These are phyloP conservation scores for Chrysoporthe austroafricana DNA, from an alignment of 2,329 filamentous ascomycete species.

Conservation along the genomic window DNA sequence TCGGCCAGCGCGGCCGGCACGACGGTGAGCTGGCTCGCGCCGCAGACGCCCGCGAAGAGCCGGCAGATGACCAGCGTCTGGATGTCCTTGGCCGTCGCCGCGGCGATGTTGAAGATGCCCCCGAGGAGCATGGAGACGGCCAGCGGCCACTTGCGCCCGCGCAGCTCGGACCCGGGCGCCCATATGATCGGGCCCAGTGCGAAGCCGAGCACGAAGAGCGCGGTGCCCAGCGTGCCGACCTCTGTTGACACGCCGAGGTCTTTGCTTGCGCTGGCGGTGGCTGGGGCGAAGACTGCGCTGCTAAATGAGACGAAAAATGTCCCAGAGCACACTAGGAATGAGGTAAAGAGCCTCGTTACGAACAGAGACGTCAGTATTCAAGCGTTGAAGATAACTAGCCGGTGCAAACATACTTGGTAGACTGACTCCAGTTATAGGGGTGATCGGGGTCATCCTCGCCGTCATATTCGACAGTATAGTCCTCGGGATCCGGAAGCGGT, in stretches of 20 bases:
- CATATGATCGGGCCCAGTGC: constrained; percentile 41
- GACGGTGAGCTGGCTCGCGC: constrained; percentile 24
- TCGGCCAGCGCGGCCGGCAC: constrained; percentile 23
- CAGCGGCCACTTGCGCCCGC: constrained; percentile 40
- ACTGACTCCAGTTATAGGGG: constrained; percentile 54
- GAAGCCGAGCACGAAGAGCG: constrained; percentile 44
- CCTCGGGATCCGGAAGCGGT: constrained; percentile 56
- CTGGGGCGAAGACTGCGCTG: constrained; percentile 30
- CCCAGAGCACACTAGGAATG: constrained; percentile 27
- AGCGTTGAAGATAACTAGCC: background rate
- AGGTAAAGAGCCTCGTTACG: constrained; percentile 21
- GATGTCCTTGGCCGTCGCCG: constrained; percentile 41
- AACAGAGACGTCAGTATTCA: background rate
- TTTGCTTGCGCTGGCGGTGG: constrained; percentile 13
- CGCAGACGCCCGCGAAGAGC: constrained; percentile 21
- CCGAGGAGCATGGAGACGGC: constrained; percentile 37
- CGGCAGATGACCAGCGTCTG: constrained; percentile 28
- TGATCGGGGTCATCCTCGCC: constrained; percentile 53
- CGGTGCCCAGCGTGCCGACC: constrained; percentile 41
- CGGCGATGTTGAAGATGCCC: constrained; percentile 41
- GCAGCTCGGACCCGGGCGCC: constrained; percentile 39
- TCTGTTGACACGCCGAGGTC: constrained; percentile 30
- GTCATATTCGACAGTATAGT: constrained; percentile 63
- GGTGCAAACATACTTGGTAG: constrained; percentile 43
- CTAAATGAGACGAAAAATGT: constrained; percentile 28